Conservation (phyloP, 352 stramenopile species). For the Globisporangium lucens region DNA sequence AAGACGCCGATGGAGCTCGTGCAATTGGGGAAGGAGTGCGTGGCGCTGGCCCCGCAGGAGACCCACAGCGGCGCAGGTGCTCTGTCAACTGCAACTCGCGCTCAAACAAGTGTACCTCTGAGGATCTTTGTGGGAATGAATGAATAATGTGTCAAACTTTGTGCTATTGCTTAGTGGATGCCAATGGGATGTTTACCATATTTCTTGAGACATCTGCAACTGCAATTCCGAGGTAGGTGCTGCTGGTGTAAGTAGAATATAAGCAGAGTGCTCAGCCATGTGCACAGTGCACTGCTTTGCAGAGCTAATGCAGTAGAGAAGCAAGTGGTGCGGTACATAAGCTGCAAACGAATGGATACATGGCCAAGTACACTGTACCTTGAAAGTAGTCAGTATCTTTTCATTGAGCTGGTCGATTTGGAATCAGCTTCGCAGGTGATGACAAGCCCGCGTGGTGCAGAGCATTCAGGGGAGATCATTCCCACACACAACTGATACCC, state of each 20-base stretch:
- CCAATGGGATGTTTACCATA: neutral
- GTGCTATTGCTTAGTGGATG: too few species aligned
- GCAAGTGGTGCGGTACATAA: neutral
- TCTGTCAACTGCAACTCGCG: slow-evolving; percentile 32
- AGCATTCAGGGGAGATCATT: too few species aligned
- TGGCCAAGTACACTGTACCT: too few species aligned
- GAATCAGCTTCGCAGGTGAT: neutral
- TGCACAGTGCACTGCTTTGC: neutral
- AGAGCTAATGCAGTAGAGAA: neutral
- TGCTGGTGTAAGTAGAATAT: neutral
- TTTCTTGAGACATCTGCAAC: neutral
- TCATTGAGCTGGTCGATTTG: neutral
- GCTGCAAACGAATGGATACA: neutral
- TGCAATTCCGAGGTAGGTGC: neutral
- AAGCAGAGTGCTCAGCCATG: neutral
- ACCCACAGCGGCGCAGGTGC: slow-evolving; percentile 30
- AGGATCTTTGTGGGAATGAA: neutral
- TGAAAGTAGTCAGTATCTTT: neutral
- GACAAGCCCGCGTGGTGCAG: neutral
- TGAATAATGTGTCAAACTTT: too few species aligned
- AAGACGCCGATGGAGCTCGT: slow-evolving; percentile 21
- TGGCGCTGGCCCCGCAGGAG: slow-evolving; percentile 32
- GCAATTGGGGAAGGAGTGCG: slow-evolving; percentile 30
- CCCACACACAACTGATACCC: too few species aligned
- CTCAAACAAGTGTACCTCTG: slow-evolving; percentile 7